Evolutionary conservation across 306 rosid genomes (phyloP).

Genomic region (Cyamopsis tetragonoloba): DNA sequence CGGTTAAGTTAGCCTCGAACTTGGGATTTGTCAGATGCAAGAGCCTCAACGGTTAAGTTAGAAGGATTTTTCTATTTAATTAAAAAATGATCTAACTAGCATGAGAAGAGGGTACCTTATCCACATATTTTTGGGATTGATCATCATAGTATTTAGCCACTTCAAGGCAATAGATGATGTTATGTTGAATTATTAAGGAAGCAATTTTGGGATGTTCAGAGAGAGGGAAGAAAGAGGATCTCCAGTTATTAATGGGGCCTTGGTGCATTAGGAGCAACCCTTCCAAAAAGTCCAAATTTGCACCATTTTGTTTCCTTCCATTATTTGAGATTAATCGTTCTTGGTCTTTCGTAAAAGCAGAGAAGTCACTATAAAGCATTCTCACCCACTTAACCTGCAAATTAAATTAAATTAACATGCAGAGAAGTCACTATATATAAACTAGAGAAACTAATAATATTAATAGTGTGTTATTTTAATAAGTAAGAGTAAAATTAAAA

Average conservation of each 20-base stretch:
- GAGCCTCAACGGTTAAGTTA: no score
- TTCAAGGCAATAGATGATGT: slow-evolving; percentile 71
- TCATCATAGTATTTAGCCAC: slow-evolving; percentile 64
- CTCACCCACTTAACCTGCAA: slow-evolving; percentile 87
- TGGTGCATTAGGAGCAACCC: slow-evolving; percentile 69
- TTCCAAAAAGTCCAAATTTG: slow-evolving; percentile 66
- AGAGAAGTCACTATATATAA: no score
- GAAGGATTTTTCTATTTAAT: no score
- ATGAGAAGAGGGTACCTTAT: slow-evolving; percentile 43
- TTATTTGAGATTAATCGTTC: slow-evolving; percentile 47
- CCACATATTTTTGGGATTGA: slow-evolving; percentile 22
- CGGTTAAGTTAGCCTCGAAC: no score
- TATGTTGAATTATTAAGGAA: slow-evolving; percentile 43
- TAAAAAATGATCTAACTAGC: background rate
- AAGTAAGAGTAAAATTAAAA: no score
- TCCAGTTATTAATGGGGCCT: slow-evolving; percentile 78
- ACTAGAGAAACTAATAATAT: no score
- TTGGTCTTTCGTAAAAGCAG: slow-evolving; percentile 43
- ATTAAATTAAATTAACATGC: no score
- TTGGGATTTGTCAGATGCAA: no score
- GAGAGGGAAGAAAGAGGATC: slow-evolving; percentile 86
- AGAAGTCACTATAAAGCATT: slow-evolving; percentile 61
- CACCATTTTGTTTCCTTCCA: slow-evolving; percentile 42
- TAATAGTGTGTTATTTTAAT: no score
- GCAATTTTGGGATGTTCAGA: slow-evolving; percentile 62